A percentile compares a stretch with the other conserved stretches of the same genome.
Conservation (phyloP, 495 filamentous ascomycete genomes). For the Amorphotheca resinae region DNA sequence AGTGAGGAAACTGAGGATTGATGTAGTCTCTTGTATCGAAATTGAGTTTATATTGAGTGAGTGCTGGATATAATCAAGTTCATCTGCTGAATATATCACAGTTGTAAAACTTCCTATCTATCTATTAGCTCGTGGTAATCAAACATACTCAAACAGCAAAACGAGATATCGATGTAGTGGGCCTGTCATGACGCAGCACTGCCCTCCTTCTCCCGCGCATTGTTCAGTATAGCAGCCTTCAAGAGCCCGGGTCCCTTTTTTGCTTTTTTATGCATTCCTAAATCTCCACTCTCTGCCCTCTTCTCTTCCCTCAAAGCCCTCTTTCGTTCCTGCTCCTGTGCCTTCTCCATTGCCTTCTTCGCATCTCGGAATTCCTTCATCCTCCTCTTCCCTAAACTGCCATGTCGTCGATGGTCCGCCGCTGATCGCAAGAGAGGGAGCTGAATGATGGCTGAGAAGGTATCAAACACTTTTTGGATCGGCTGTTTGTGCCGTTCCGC, state of each 20-base stretch:
- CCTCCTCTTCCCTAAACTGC: slow-evolving; percentile 10
- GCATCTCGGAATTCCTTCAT: slow-evolving; percentile 18
- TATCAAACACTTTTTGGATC: slow-evolving; percentile 32
- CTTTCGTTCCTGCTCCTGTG: slow-evolving; percentile 15
- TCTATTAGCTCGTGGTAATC: too few species aligned
- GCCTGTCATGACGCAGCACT: too few species aligned
- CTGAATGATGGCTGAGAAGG: slow-evolving; percentile 31
- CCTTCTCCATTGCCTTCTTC: slow-evolving; percentile 9
- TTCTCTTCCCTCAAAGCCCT: background rate
- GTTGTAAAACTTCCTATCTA: too few species aligned
- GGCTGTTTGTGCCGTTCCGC: slow-evolving; percentile 29
- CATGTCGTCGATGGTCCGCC: slow-evolving; percentile 27
- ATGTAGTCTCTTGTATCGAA: too few species aligned
- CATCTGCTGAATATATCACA: too few species aligned
- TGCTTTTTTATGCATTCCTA: slow-evolving; percentile 1
- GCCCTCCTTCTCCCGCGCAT: background rate
- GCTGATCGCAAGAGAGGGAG: slow-evolving; percentile 32
- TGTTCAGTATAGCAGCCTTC: slow-evolving; percentile 10
- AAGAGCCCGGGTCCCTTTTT: slow-evolving; percentile 4
- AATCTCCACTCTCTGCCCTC: slow-evolving; percentile 6
- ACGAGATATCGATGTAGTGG: too few species aligned
- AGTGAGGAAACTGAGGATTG: background rate
- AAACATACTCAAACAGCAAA: too few species aligned
- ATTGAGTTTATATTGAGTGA: too few species aligned
- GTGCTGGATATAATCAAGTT: too few species aligned